Evolutionary conservation across 2,329 filamentous ascomycete species (phyloP), one percentile per base, ranked within the genome.

Genomic region (Amauroascus verrucosus): DNA sequence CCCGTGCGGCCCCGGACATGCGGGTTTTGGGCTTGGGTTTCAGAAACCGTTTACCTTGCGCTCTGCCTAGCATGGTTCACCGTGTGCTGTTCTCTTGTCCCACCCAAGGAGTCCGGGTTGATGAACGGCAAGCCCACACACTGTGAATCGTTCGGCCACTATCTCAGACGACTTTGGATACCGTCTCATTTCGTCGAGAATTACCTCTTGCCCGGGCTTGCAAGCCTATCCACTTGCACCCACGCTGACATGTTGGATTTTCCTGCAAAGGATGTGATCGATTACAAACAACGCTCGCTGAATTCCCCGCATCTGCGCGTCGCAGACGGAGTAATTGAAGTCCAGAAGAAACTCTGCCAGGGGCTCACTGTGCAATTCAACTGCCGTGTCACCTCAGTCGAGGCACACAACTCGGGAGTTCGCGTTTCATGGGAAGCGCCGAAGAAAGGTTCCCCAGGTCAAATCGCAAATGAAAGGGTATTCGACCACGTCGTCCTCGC

Each of bases 401-500:
- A 60, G 24, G 54, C 53, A 37, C 13, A 48, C 26, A 32, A 16
- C 18, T 37, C 51, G 8, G 18, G 26, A 41, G 59, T 62, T 13
- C 53, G 57, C 43, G 56, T 64, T 14, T 58, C 51, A 14, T 64
- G 60, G 57, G 57, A 56, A 32, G 22, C 47, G 6, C 9, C 38
- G 9, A 43, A 43, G 38, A 22, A 43, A 22, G 20, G 13, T 24
- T 28, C 22, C 41, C 14, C 3, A 3, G 41, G 16, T 24, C 14
- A 22, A 22, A 37, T 32, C 32, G 9, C 38, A 14, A 28, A 51
- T 14, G 58, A 60, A 22, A 68, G 74, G 16, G 50, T 59, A 0
- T 80, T 80, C 50, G 77, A 81, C 50, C 69, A 68, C 1, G 76
- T 79, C 0, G 65, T 82, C 22, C 65, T 82, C 1, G 77, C 77